Evolutionary conservation across 768 basidiomycete species (phyloP).

Genomic region (Pleurotus platypus): DNA sequence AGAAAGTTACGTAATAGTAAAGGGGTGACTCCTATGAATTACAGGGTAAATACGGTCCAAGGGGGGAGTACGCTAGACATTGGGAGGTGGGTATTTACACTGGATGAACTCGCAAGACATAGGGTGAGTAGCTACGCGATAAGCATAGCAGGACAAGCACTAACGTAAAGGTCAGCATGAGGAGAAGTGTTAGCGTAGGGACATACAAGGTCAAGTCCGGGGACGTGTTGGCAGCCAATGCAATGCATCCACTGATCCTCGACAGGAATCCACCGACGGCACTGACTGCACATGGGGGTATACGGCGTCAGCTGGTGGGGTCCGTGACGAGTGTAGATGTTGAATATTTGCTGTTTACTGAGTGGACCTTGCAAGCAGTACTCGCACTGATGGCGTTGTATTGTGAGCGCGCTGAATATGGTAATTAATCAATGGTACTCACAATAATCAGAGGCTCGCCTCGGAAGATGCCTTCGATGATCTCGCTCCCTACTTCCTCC

Average conservation of each 20-base stretch:
- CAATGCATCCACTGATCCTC: slow-evolving; percentile 4
- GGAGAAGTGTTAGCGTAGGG: too few relatives aligned
- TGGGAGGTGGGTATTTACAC: background rate
- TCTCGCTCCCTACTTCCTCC: background rate
- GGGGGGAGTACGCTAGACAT: too few relatives aligned
- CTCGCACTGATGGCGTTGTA: background rate
- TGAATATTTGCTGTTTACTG: background rate
- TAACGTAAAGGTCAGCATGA: background rate
- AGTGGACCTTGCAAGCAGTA: slow-evolving; percentile 1
- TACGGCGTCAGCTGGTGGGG: background rate
- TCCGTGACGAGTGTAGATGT: background rate
- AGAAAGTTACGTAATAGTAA: too few relatives aligned
- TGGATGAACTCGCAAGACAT: background rate
- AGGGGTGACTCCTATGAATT: too few relatives aligned
- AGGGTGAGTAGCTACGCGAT: background rate
- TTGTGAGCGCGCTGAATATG: background rate
- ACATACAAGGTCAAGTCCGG: slow-evolving; percentile 4
- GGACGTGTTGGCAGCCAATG: slow-evolving; percentile 1
- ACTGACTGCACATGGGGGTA: background rate
- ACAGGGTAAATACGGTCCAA: too few relatives aligned
- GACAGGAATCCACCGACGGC: background rate
- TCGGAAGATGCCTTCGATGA: background rate
- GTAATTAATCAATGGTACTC: background rate
- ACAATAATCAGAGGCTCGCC: background rate
- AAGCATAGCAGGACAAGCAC: background rate